Percentiles rank a stretch among this genome's conserved stretches.
phyloP scores from a whole-genome alignment of 2,329 filamentous ascomycete species.

The Diaporthe humulicola region DNA sequence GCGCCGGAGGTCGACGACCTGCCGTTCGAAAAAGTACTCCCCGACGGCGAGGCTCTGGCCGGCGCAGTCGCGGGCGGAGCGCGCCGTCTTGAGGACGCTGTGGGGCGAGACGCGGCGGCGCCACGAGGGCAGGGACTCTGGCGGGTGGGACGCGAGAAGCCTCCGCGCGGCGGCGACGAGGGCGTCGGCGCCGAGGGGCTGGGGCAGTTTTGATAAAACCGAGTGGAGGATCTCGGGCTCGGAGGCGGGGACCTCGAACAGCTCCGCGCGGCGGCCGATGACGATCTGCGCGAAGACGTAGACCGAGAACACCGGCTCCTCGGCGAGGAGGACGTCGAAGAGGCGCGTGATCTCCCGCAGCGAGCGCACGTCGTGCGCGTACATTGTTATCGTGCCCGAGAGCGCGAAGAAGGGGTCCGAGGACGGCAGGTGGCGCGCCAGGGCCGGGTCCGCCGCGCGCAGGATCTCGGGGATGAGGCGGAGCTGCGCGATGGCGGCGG shows the following conservation, averaged over 20 bases:
- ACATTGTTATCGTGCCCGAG: constrained; percentile 93
- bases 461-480: constrained; percentile 88
- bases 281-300: constrained; percentile 95
- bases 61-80: constrained; percentile 61
- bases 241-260: constrained; percentile 85
- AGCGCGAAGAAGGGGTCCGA: constrained; percentile 93
- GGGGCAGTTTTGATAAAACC: constrained; percentile 87
- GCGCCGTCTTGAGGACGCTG: constrained; percentile 89
- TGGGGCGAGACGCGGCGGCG: constrained; percentile 77
- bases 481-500: constrained; percentile 87
- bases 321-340: constrained; percentile 91
- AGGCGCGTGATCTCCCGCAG: constrained; percentile 90
- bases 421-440: constrained; percentile 81
- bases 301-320: constrained; percentile 87
- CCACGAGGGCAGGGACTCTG: constrained; percentile 74
- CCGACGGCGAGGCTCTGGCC: constrained; percentile 76
- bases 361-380: constrained; percentile 93
- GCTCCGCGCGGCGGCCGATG: constrained; percentile 81
- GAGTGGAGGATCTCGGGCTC: constrained; percentile 95
- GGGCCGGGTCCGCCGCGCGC: constrained; percentile 75
- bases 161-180: constrained; percentile 76
- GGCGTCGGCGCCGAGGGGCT: constrained; percentile 82
- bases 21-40: constrained; percentile 74
- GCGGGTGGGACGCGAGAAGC: constrained; percentile 78
- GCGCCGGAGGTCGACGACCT: constrained; percentile 79